Evolutionary conservation across 305 asterid species (phyloP).

Genomic region (Fraxinus paxiana): DNA sequence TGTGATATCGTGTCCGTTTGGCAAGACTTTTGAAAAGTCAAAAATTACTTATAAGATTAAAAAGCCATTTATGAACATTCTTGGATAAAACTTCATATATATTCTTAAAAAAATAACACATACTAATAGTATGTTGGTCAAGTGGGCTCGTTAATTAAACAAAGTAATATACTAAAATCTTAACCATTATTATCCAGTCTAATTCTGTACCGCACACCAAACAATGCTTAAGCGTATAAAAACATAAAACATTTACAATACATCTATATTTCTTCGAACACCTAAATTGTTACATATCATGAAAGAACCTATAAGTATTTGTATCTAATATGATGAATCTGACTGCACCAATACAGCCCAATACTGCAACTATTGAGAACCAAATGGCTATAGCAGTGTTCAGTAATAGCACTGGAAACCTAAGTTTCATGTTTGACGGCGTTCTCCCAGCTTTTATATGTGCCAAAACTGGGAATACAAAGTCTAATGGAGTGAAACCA

Average conservation of each 20-base stretch:
- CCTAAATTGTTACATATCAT: conserved; percentile 38
- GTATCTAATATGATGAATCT: conserved; percentile 42
- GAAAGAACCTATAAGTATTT: conserved; percentile 44
- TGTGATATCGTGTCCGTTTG: not conserved
- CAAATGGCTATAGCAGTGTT: conserved; percentile 41
- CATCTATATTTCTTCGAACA: not conserved
- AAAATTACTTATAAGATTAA: not conserved
- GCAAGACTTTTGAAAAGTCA: not conserved
- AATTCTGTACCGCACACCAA: not conserved
- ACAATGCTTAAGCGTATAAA: not conserved
- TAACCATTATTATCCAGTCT: not conserved
- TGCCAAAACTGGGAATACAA: conserved; percentile 50
- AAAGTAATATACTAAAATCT: not conserved
- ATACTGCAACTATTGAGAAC: conserved; percentile 48
- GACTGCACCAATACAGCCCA: conserved; percentile 55
- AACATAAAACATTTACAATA: not conserved
- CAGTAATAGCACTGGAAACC: conserved; percentile 26
- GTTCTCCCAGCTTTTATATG: conserved; percentile 44
- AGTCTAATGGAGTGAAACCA: conserved; percentile 59
- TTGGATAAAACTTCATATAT: not conserved
- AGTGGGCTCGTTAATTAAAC: not conserved
- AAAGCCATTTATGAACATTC: no score
- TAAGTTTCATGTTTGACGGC: conserved; percentile 22
- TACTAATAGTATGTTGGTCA: not conserved
- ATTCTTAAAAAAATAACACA: no score